These are phyloP conservation scores for Solanum ossicruentum DNA, from an alignment of 257 asterid genomes.

Conservation along the genomic window DNA sequence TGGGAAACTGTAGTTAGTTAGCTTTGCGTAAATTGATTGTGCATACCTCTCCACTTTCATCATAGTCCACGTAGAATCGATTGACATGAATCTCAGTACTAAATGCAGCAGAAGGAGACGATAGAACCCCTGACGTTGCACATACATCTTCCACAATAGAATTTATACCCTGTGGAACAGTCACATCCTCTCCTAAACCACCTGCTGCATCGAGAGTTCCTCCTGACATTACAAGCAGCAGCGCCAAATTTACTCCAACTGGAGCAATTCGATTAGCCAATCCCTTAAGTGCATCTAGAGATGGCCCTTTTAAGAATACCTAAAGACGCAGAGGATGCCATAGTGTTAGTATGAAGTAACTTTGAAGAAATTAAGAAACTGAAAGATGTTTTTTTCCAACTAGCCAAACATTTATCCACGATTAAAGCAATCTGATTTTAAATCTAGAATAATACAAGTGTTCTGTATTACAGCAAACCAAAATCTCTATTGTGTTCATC, in stretches of 20 bases:
- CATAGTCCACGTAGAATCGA: slow-evolving; percentile 67
- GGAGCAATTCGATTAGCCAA: slow-evolving; percentile 78
- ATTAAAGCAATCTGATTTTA: not conserved
- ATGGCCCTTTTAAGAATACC: slow-evolving; percentile 80
- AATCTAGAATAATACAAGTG: not conserved
- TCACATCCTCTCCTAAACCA: slow-evolving; percentile 67
- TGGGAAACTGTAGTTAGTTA: not conserved
- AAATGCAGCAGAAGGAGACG: slow-evolving; percentile 66
- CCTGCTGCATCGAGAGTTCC: slow-evolving; percentile 86
- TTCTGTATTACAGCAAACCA: not conserved
- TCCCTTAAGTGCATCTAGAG: slow-evolving; percentile 75
- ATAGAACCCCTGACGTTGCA: slow-evolving; percentile 51
- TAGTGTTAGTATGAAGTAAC: not conserved
- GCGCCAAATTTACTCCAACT: slow-evolving; percentile 77
- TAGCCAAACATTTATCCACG: not conserved
- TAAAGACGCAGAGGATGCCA: not conserved
- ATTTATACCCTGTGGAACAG: slow-evolving; percentile 80
- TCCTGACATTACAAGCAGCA: slow-evolving; percentile 72
- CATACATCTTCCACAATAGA: slow-evolving; percentile 65
- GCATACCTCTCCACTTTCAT: slow-evolving; percentile 77
- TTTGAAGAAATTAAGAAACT: not conserved
- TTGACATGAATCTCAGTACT: slow-evolving; percentile 73
- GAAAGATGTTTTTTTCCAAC: not conserved
- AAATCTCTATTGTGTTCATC: not conserved
- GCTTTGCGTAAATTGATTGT: not conserved